A percentile compares a stretch with the other conserved stretches of the same genome.
Evolutionary conservation across 768 basidiomycete species (phyloP).

Genomic region (Cystobasidium onofrii): DNA sequence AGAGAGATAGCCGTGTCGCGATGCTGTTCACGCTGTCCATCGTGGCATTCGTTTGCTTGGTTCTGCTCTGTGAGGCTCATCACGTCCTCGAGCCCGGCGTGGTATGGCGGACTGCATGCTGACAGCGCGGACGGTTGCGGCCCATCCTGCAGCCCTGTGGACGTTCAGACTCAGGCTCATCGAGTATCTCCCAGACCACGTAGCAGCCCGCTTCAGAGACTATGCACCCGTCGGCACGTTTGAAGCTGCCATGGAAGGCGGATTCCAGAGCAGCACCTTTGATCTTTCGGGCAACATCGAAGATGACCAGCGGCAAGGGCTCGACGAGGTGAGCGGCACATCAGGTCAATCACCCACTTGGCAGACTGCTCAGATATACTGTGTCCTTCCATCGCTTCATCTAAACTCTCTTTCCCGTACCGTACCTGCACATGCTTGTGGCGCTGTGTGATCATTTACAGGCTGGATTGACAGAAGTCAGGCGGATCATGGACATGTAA

Average conservation of each 20-base stretch:
- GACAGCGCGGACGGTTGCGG: not conserved
- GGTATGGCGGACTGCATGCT: not conserved
- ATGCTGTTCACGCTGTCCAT: slow-evolving; percentile 19
- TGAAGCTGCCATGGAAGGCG: slow-evolving; percentile 37
- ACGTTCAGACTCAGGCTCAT: slow-evolving; percentile 32
- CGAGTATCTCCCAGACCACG: slow-evolving; percentile 32
- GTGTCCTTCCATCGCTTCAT: not conserved
- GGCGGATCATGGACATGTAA: slow-evolving; percentile 39
- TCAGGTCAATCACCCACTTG: not conserved
- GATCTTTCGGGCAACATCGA: not conserved
- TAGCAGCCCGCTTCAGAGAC: slow-evolving; percentile 36
- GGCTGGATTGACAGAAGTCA: slow-evolving; percentile 35
- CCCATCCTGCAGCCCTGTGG: slow-evolving; percentile 27
- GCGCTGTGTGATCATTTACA: not conserved
- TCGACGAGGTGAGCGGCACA: not conserved
- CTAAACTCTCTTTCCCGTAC: not conserved
- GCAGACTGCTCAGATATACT: not conserved
- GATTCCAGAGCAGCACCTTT: slow-evolving; percentile 12
- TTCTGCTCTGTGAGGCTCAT: slow-evolving; percentile 7
- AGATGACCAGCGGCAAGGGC: slow-evolving; percentile 1
- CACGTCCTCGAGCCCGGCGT: not conserved
- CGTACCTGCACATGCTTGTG: not conserved
- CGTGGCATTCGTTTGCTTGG: slow-evolving; percentile 1
- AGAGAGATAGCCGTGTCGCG: not conserved
- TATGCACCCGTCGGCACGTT: slow-evolving; percentile 38